Conservation (phyloP, 2,329 filamentous ascomycete species). For the Alternaria triticimaculans region DNA sequence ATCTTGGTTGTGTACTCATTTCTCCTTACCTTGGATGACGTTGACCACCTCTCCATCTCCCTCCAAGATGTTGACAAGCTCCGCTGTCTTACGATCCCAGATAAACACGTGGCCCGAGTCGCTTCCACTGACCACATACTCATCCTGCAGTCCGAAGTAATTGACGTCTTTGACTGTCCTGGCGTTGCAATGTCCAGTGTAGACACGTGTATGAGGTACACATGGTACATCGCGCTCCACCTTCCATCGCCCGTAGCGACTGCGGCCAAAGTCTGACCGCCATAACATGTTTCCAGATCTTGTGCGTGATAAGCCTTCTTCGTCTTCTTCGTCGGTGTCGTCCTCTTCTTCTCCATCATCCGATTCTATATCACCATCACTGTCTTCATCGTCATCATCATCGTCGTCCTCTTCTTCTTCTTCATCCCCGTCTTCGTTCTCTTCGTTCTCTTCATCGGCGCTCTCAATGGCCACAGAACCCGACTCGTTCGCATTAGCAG, state of each 20-base stretch:
- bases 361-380: conserved; percentile 35
- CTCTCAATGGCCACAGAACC: background rate
- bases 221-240: conserved; percentile 64
- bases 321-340: conserved; percentile 33
- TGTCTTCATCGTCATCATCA: conserved; percentile 23
- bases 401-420: conserved; percentile 40
- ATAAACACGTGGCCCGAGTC: conserved; percentile 73
- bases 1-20: background rate
- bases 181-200: conserved; percentile 70
- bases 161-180: conserved; percentile 74
- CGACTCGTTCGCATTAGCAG: conserved; percentile 2
- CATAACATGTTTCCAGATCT: conserved; percentile 53
- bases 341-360: conserved; percentile 40
- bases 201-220: conserved; percentile 62
- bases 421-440: conserved; percentile 42
- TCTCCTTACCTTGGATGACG: conserved; percentile 63
- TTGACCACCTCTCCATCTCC: conserved; percentile 75
- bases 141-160: conserved; percentile 70
- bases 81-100: conserved; percentile 68
- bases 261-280: conserved; percentile 58
- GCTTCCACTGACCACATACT: conserved; percentile 71
- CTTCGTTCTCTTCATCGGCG: conserved; percentile 26
- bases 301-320: conserved; percentile 44
- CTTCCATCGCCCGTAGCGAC: conserved; percentile 52
- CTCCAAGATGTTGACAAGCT: conserved; percentile 69